Base-by-base conservation (phyloP, 2,329 filamentous ascomycete genomes). In the Endocalyx cinctus region DNA sequence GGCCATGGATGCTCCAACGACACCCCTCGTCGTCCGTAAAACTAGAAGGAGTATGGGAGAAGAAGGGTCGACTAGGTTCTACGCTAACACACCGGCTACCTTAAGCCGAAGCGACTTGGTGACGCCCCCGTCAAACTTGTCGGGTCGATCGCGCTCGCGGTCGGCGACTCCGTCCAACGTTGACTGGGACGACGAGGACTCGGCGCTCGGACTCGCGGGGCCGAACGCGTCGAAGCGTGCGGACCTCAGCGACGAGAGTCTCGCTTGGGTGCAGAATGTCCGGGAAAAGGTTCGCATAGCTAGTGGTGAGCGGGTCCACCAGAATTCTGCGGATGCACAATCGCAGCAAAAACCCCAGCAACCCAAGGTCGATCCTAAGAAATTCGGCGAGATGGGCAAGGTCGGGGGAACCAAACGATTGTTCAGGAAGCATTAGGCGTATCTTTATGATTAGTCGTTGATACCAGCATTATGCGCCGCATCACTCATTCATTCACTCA, bases 251-350 rank as follows among this genome's bases (percentile, higher is more conserved):
- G 78, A 81, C 35, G 81, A 88, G 59, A 86, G 82, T 52, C 70
- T 78, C 37, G 79, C 81, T 25, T 92, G 86, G 86, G 83, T 92
- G 8, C 82, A 89, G 57, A 85, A 79, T 41, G 83, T 92, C 65
- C 82, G 87, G 62, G 82, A 86, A 51, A 83, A 86, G 53, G 86
- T 88, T 25, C 75, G 82, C 38, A 71, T 79, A 29, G 83, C 79
- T 39, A 85, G 81, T 23, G 20, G 20, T n/a, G 20, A 23, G n/a
- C 20, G 20, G 8, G 8, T 23, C n/a, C 20, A 23, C n/a, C 20
- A n/a, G n/a, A n/a, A n/a, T n/a, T n/a, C n/a, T n/a, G n/a, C n/a
- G n/a, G n/a, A n/a, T n/a, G n/a, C n/a, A n/a, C n/a, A n/a, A n/a
- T n/a, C n/a, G n/a, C n/a, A n/a, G n/a, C n/a, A n/a, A n/a, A n/a